Percentiles rank a stretch among this genome's conserved stretches.
phyloP scores from a whole-genome alignment of 208 protist species.

The Crithidia brevicula region DNA sequence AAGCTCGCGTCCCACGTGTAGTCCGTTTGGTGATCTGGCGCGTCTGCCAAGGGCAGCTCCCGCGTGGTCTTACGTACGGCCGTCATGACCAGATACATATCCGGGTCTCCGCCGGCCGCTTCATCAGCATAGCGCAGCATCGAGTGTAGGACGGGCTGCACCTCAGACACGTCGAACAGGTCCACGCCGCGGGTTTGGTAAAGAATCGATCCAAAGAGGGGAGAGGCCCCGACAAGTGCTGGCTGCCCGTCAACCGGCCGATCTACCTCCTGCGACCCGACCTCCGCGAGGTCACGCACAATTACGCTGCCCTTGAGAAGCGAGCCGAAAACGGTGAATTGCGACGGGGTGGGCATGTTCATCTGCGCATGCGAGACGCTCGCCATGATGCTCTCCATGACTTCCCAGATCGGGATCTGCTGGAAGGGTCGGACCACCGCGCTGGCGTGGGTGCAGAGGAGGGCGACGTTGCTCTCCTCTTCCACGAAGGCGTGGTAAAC shows the following conservation, averaged over 20 bases:
- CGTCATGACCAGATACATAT: conserved; percentile 37
- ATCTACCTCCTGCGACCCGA: conserved; percentile 1
- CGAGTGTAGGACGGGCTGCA: conserved; percentile 26
- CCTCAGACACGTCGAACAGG: conserved; percentile 15
- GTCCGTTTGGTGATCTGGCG: conserved; percentile 7
- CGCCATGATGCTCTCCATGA: conserved; percentile 17
- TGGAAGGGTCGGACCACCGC: conserved; percentile 24
- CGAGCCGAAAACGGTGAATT: conserved; percentile 41
- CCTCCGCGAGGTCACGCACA: conserved; percentile 35
- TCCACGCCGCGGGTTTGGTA: conserved; percentile 38
- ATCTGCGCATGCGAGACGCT: conserved; percentile 9
- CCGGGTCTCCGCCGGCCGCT: not conserved
- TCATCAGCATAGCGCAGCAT: conserved; percentile 41
- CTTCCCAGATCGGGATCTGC: conserved; percentile 31
- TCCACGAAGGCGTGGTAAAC: conserved; percentile 27
- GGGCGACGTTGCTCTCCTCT: conserved; percentile 29
- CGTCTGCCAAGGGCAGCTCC: conserved; percentile 5
- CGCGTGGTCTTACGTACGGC: conserved; percentile 37
- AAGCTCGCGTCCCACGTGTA: conserved; percentile 40
- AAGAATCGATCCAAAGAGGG: conserved; percentile 42
- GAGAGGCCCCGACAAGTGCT: conserved; percentile 35
- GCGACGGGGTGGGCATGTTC: conserved; percentile 6
- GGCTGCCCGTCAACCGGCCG: conserved; percentile 11
- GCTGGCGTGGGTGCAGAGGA: conserved; percentile 29
- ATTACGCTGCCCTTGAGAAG: conserved; percentile 31